Conservation (phyloP, 2,329 filamentous ascomycete genomes). For the Colletotrichum sp. region DNA sequence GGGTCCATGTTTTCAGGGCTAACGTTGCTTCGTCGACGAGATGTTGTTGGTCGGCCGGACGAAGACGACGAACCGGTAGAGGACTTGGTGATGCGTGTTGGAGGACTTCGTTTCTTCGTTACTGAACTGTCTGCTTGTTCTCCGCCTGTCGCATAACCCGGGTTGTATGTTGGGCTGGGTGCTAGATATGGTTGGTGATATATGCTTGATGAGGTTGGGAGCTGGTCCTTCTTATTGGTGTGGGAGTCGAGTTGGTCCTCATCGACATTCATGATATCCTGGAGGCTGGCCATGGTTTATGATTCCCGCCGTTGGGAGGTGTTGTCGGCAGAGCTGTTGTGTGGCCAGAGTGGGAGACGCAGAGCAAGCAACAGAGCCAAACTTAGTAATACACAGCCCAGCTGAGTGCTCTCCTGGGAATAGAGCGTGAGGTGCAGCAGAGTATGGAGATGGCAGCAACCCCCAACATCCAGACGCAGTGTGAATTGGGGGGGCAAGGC, state of each 20-base stretch:
- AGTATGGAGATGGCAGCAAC: slow-evolving; percentile 34
- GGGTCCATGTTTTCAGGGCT: slow-evolving; percentile 56
- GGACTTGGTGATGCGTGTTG: slow-evolving; percentile 33
- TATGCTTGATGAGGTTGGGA: slow-evolving; percentile 35
- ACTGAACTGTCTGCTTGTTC: slow-evolving; percentile 34
- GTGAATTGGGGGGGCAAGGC: slow-evolving; percentile 22
- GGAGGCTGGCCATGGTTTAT: slow-evolving; percentile 57
- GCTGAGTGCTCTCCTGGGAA: slow-evolving; percentile 37
- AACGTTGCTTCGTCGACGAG: slow-evolving; percentile 47
- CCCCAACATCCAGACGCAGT: slow-evolving; percentile 28
- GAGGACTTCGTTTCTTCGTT: slow-evolving; percentile 39
- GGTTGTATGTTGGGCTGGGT: slow-evolving; percentile 35
- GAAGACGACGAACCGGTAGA: slow-evolving; percentile 28
- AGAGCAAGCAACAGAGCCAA: slow-evolving; percentile 35
- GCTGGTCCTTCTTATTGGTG: slow-evolving; percentile 50
- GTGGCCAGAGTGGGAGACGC: slow-evolving; percentile 1
- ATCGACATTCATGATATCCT: slow-evolving; percentile 61
- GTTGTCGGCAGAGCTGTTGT: slow-evolving; percentile 11
- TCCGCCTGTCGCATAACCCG: slow-evolving; percentile 44
- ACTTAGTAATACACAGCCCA: slow-evolving; percentile 53
- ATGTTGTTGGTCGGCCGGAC: slow-evolving; percentile 3
- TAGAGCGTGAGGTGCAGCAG: slow-evolving; percentile 31
- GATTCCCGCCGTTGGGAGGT: slow-evolving; percentile 43
- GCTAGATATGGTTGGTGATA: slow-evolving; percentile 33
- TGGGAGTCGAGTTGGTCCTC: slow-evolving; percentile 49